Base-by-base conservation (phyloP, 306 rosid species). In the Neltuma alba region DNA sequence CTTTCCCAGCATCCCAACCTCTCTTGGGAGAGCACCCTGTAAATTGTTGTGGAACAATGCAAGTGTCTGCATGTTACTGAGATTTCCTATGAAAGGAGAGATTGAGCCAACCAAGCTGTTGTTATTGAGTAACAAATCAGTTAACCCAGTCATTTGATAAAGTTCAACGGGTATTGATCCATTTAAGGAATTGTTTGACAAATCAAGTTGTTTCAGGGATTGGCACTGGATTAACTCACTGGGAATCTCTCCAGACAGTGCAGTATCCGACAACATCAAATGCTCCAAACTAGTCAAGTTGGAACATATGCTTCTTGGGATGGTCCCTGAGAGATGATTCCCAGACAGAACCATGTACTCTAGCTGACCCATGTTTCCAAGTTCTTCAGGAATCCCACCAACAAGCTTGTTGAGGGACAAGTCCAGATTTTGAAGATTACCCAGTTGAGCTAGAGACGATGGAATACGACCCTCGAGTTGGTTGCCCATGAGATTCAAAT, bases 101-200 rank as follows among this genome's bases (percentile, higher is more conserved):
- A 95, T 88, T 3, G 91, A 84, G 81, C 98, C 99, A 70, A 80
- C 83, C 85, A 95, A 88, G 58, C 83, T 93, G 87, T 95, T 95
- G 91, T 95, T 95, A 87, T 95, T 83, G 25, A 95, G 88, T 87
- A 88, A 85, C 41, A 95, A 82, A 82, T 95, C 98, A 70, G 97
- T 91, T 76, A 93, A 77, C 52, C 58, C 90, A 9, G 31, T 31
- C 62, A 95, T 6, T 23, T 76, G 85, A 83, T 89, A 93, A 30
- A 95, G 57, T 33, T 90, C 91, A 74, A 69, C 74, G 8, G 99
- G 98, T n/a, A 93, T 91, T 16, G 97, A 81, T 10, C 98, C 98
- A 66, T 84, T 93, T 47, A 95, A 84, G 15, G 82, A 71, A 82
- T 95, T 95, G 91, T 87, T 89, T 33, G 99, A 95, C 84, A 95